Evolutionary conservation across 768 basidiomycete species (phyloP), one percentile per base, ranked within the genome.

Genomic region (Filobasidium wieringae): DNA sequence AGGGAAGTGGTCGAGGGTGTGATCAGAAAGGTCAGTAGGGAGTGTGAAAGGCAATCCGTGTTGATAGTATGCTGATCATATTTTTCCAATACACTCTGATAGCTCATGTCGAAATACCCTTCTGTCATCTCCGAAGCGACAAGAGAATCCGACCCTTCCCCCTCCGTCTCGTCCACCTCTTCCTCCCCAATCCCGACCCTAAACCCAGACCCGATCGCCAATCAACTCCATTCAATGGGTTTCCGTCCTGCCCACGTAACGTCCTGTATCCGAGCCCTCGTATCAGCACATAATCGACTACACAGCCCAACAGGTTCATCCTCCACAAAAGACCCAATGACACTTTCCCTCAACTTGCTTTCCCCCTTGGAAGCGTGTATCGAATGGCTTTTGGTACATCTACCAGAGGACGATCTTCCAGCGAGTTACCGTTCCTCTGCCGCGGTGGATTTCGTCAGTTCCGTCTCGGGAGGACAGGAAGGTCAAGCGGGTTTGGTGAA

Each of bases 341-440:
- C 72, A 33, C 76, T 74, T 8, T 65, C 71, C 5, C 60, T 90
- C 32, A 72, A 69, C 7, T 76, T 80, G 6, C 71, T 83, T 2
- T 77, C 81, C 5, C 81, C 84, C 4, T 72, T 89, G 14, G 83
- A 89, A 68, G 87, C 88, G 0, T 82, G 82, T 52, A 84, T 91
- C 43, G 86, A 90, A 63, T 88, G 88, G 74, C 78, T 95, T 2
- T 78, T 93, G 43, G 78, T 93, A 22, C 81, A 87, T 64, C 69
- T 87, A 5, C 86, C 90, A 0, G 91, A 96, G 75, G 84, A 87
- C 57, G 90, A 93, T 64, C 79, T 95, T 4, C 92, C 92, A 0
- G 51, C 54, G 7, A 53, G 70, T 26, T 75, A 75, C 59, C 62
- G 68, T 19, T 63, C 74, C 0, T 63, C 69, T 4, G 69, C 68